Percentiles rank a stretch among this genome's conserved stretches.
Conservation (phyloP, 805 yeast genomes). For the Kodamaea restingae region DNA sequence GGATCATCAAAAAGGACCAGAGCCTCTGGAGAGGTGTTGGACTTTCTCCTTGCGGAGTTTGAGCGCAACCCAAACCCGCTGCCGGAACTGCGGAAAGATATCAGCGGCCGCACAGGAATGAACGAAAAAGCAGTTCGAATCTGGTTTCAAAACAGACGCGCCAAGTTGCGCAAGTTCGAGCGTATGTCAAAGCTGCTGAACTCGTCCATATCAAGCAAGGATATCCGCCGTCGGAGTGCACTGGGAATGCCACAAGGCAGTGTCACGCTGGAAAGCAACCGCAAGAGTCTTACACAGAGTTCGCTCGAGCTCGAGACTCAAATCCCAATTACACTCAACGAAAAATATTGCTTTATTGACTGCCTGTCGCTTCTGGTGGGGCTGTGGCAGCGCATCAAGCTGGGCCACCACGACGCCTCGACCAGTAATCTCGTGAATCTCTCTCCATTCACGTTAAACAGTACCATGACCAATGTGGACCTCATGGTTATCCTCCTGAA, state of each 20-base stretch:
- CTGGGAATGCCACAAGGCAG: constrained; percentile 1
- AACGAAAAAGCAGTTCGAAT: constrained; percentile 85
- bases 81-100: constrained; percentile 62
- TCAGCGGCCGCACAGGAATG: constrained; percentile 72
- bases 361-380: constrained; percentile 70
- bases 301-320: not conserved
- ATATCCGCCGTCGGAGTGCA: constrained; percentile 12
- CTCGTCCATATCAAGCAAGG: constrained; percentile 1
- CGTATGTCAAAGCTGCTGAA: constrained; percentile 28
- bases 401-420: constrained; percentile 50
- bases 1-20: constrained; percentile 50
- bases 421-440: constrained; percentile 51
- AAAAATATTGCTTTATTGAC: constrained; percentile 65
- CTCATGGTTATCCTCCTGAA: constrained; percentile 65
- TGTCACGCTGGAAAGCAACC: not conserved
- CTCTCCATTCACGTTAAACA: constrained; percentile 62
- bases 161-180: constrained; percentile 67
- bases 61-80: constrained; percentile 71
- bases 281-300: not conserved
- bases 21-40: constrained; percentile 78
- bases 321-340: constrained; percentile 55
- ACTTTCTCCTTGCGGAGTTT: constrained; percentile 64
- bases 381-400: constrained; percentile 72
- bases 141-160: constrained; percentile 90
- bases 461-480: constrained; percentile 65